Conservation (phyloP, 2,329 filamentous ascomycete genomes). For the Cucurbitaria berberidis region DNA sequence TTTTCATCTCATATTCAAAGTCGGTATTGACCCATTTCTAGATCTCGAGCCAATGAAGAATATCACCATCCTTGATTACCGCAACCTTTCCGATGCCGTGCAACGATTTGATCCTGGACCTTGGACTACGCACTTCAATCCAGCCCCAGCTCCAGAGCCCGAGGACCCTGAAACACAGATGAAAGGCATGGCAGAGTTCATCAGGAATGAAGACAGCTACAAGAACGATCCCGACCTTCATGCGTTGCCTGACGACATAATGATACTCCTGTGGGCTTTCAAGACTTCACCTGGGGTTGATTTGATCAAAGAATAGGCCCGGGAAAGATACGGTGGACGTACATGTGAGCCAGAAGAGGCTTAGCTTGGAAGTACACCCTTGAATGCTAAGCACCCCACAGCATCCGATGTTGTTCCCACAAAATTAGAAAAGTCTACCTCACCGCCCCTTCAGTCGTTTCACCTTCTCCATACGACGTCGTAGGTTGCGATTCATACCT, state of each 20-base stretch:
- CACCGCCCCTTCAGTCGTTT: no score
- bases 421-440: no score
- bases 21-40: neutral
- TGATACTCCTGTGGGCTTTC: constrained; percentile 29
- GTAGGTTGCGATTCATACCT: neutral
- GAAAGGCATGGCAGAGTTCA: constrained; percentile 19
- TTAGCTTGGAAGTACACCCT: no score
- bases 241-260: constrained; percentile 15
- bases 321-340: no score
- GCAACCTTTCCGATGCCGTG: constrained; percentile 16
- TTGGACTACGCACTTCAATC: constrained; percentile 27
- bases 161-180: constrained; percentile 13
- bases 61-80: constrained; percentile 18
- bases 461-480: neutral
- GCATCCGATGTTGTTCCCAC: no score
- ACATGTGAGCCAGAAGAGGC: no score
- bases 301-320: constrained; percentile 3
- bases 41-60: constrained; percentile 14
- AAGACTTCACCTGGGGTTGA: constrained; percentile 14
- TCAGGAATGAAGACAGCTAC: constrained; percentile 26
- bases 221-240: constrained; percentile 21
- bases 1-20: neutral
- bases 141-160: constrained; percentile 1
- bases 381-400: no score
- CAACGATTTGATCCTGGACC: constrained; percentile 34